Base-by-base conservation (phyloP, 2,329 filamentous ascomycete species). In the Hymenoscyphus infarciens region DNA sequence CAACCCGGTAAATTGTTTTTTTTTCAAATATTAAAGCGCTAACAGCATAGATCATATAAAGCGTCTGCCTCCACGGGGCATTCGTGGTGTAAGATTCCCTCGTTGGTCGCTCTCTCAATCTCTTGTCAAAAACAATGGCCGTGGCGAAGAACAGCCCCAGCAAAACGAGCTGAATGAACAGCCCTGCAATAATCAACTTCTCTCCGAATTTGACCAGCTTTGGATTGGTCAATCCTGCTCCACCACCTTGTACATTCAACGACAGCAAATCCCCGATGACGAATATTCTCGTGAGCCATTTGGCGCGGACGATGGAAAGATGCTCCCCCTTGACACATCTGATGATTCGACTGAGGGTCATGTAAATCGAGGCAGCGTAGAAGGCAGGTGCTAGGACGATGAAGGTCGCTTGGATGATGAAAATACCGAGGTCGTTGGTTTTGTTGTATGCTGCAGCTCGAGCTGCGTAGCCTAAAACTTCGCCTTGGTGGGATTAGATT, bases 101-200 rank as follows among this genome's bases (percentile, higher is more conserved):
- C 2, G 69, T 71, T 11, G 68, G 69, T 4, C 54, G 53, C 39
- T 52, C 63, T 8, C 54, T 31, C 35, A 70, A 35, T 5, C 69
- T 58, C 13, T n/a, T 57, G 10, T 71, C 63, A 57, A 68, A 70
- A 13, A 65, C 35, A 10, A 77, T 66, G 0, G 82, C 77, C 1
- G 79, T 78, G 4, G 79, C 61, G 39, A 83, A 72, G 68, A 88
- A 88, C 39, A 86, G 73, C 25, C 77, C 78, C 64, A 88, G 87
- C 61, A 83, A 79, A 52, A 83, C 45, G 27, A 88, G 77, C 69
- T 88, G 86, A 16, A 87, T 71, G 35, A 82, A 71, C 2, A 88
- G 74, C 1, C 86, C 85, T 1, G 68, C 80, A 7, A 87, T 73
- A n/a, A 87, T 80, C 57, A 87, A 75, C 19, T 80, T 77, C 66